Evolutionary conservation across 2,329 filamentous ascomycete species (phyloP).

Genomic region (Didymella keratinophila): DNA sequence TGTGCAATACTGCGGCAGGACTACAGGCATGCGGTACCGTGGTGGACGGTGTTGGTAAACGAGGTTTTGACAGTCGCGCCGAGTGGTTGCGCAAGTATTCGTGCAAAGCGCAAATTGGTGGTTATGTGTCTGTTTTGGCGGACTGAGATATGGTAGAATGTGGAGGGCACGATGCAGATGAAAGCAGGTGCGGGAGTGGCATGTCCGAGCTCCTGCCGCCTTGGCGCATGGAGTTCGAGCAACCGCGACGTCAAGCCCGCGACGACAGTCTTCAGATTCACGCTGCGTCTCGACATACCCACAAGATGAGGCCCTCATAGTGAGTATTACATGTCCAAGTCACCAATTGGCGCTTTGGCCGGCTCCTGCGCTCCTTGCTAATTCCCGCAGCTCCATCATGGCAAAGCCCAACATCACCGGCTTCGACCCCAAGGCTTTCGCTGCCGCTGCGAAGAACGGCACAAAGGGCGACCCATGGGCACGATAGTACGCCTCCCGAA

Average conservation of each 20-base stretch:
- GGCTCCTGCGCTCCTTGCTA: slow-evolving; percentile 24
- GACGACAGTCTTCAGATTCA: slow-evolving; percentile 30
- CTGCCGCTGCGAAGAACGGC: slow-evolving; percentile 68
- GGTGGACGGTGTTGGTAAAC: not conserved
- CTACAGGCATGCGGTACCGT: slow-evolving; percentile 11
- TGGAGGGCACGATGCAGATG: slow-evolving; percentile 15
- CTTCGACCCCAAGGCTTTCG: slow-evolving; percentile 86
- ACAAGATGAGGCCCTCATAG: slow-evolving; percentile 38
- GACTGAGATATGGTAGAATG: slow-evolving; percentile 3
- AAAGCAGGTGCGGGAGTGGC: slow-evolving; percentile 9
- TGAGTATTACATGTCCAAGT: slow-evolving; percentile 23
- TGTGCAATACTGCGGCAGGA: slow-evolving; percentile 15
- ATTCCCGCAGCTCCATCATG: slow-evolving; percentile 53
- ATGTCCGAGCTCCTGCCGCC: slow-evolving; percentile 13
- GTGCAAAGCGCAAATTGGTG: not conserved
- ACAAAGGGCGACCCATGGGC: slow-evolving; percentile 69
- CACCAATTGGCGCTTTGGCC: slow-evolving; percentile 12
- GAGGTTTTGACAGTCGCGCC: not conserved
- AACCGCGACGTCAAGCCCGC: slow-evolving; percentile 22
- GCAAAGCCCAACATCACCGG: slow-evolving; percentile 78
- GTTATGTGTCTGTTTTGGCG: not conserved
- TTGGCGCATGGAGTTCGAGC: slow-evolving; percentile 14
- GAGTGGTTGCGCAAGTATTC: not conserved
- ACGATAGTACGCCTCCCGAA: slow-evolving; percentile 60
- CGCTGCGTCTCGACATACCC: slow-evolving; percentile 27